Evolutionary conservation across 2,329 filamentous ascomycete species (phyloP).

Genomic region (Aspergillus costaricaensis): DNA sequence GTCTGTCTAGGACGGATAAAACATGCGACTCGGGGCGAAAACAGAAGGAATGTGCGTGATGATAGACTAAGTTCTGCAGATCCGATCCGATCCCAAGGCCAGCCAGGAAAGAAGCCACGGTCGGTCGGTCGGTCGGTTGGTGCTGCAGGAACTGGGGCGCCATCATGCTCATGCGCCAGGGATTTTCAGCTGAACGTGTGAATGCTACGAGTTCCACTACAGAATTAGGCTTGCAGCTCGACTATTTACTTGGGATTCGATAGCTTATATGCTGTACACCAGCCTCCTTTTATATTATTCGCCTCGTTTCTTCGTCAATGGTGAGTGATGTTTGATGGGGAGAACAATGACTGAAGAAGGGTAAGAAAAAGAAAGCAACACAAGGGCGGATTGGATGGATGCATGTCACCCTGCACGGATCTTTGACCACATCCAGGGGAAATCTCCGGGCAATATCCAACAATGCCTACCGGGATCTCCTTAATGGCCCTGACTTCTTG

Average conservation of each 20-base stretch:
- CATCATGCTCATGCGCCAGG: conserved; percentile 25
- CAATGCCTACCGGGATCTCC: neutral
- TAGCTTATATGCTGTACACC: neutral
- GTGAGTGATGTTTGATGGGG: neutral
- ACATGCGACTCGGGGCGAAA: neutral
- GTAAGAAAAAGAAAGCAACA: neutral
- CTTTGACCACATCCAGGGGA: conserved; percentile 15
- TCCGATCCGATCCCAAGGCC: conserved; percentile 21
- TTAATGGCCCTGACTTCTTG: neutral
- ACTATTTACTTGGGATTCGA: neutral
- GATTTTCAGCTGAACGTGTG: conserved; percentile 25
- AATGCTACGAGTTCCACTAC: neutral
- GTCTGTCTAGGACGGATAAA: neutral
- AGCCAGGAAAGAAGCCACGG: neutral
- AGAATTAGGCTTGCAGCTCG: conserved; percentile 2
- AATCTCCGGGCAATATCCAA: conserved; percentile 6
- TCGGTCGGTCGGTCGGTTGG: neutral
- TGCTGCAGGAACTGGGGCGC: conserved; percentile 35
- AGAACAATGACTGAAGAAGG: neutral
- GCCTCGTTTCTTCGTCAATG: neutral
- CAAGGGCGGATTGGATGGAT: neutral
- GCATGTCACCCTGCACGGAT: conserved; percentile 10
- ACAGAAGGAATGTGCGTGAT: neutral
- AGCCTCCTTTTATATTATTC: neutral
- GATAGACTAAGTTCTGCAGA: conserved; percentile 7